Evolutionary conservation across 176 grass and related monocot species (phyloP).

Genomic region (Echinochloa phyllopogon): DNA sequence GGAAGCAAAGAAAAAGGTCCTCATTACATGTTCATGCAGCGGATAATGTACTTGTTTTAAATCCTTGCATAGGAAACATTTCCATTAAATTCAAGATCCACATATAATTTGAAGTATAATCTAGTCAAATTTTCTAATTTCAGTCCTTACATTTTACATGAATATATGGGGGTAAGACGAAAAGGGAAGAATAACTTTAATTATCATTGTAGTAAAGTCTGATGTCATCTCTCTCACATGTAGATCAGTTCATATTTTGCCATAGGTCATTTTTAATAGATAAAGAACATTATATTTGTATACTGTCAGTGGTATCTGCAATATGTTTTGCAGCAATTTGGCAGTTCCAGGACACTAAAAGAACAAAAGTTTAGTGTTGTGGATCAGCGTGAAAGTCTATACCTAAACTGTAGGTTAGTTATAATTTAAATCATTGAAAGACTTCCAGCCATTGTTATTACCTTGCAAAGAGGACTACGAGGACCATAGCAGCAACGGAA

Average conservation of each 20-base stretch:
- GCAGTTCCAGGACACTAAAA: conserved; percentile 25
- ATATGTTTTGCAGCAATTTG: background rate
- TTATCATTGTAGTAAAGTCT: background rate
- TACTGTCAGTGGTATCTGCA: background rate
- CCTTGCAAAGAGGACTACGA: conserved; percentile 83
- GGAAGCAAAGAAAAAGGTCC: conserved; percentile 26
- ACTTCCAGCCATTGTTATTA: conserved; percentile 37
- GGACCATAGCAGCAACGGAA: conserved; percentile 70
- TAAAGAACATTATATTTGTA: background rate
- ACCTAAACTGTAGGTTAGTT: conserved; percentile 8
- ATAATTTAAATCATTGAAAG: conserved; percentile 18
- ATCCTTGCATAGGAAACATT: background rate
- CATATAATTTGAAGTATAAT: background rate
- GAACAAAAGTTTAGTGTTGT: background rate
- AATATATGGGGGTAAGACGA: background rate
- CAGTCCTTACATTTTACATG: conserved; percentile 7
- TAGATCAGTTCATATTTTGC: background rate
- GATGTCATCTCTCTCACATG: background rate
- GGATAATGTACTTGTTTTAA: background rate
- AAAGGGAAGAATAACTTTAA: background rate
- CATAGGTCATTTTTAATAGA: conserved; percentile 1
- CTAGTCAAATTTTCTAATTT: background rate
- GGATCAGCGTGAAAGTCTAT: background rate
- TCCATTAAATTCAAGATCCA: background rate
- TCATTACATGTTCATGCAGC: conserved; percentile 10